Base-by-base conservation (phyloP, 1,284 basidiomycete species). In the Irpex sp. region DNA sequence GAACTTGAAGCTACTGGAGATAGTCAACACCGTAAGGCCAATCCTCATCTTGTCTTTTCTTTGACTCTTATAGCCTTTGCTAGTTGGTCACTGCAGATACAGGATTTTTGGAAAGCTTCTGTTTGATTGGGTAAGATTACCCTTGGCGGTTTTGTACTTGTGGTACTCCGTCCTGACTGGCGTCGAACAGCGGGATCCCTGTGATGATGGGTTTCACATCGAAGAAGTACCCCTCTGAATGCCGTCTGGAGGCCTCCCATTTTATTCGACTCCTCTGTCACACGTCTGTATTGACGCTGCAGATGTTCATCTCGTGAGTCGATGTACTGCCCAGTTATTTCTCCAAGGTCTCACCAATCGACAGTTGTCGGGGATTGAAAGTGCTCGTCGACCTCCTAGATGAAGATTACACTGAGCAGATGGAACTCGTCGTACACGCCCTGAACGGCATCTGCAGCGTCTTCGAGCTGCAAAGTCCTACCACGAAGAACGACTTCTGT, bases 251-350 rank as follows among this genome's bases (percentile, higher is more conserved):
- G 73, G 96, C 96, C 0, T 97, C 96, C 1, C 88, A 93, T 67
- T 98, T 98, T 74, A 92, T 99, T 61, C 90, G 92, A 54, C 78
- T 96, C 33, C 84, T 98, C 53, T 96, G 94, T 68, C 94, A 96
- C 64, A 91, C 94, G 0, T 97, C 94, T 5, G 88, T 94, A 4
- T 77, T 98, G 63, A 98, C 96, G 12, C 77, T 98, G 52, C 95
- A 98, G 72, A 98, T 97, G 95, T 97, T 98, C 76, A 96, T 98
- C 67, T 93, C 93, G 89, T 94, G 70, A 64, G n/a, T n/a, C n/a
- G n/a, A n/a, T n/a, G n/a, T n/a, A n/a, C n/a, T n/a, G n/a, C n/a
- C n/a, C n/a, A n/a, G n/a, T n/a, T n/a, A n/a, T n/a, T n/a, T n/a
- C n/a, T n/a, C n/a, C n/a, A n/a, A n/a, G n/a, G n/a, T n/a, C n/a